These are phyloP conservation scores for Daldinia sp. DNA, from an alignment of 2,329 filamentous ascomycete genomes.

Conservation along the genomic window DNA sequence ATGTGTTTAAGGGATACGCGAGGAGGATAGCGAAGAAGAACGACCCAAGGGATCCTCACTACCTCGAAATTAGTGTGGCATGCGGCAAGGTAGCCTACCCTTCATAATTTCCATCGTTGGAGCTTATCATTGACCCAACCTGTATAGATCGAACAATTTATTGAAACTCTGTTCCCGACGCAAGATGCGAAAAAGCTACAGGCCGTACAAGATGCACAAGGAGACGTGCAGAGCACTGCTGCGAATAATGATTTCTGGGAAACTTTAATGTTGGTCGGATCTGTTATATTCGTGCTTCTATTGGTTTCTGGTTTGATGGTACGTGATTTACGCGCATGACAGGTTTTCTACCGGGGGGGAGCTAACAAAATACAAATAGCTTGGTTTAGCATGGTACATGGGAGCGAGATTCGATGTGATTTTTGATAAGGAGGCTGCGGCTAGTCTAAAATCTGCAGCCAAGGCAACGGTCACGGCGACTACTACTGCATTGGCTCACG, in stretches of 20 bases:
- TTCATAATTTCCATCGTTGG: neutral
- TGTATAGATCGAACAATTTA: constrained; percentile 87
- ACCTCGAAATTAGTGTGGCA: constrained; percentile 86
- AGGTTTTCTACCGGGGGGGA: neutral
- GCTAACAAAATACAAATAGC: constrained; percentile 56
- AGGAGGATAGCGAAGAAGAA: constrained; percentile 92
- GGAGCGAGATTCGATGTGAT: constrained; percentile 85
- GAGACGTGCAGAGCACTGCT: too few species aligned
- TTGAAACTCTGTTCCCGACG: constrained; percentile 89
- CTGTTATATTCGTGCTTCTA: constrained; percentile 73
- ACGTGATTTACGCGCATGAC: constrained; percentile 49
- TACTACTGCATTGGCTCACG: constrained; percentile 33
- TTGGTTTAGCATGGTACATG: constrained; percentile 78
- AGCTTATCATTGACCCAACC: constrained; percentile 14
- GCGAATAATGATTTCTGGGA: constrained; percentile 64
- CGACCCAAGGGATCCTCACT: constrained; percentile 91
- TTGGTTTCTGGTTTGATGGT: constrained; percentile 84
- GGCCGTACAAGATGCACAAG: constrained; percentile 50
- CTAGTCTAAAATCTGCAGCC: constrained; percentile 40
- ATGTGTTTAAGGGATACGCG: constrained; percentile 80
- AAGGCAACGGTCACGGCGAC: constrained; percentile 28
- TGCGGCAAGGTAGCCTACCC: constrained; percentile 75
- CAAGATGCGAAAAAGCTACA: constrained; percentile 73
- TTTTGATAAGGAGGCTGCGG: constrained; percentile 57
- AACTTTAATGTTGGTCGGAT: constrained; percentile 69